Percentiles rank a stretch among this genome's conserved stretches.
These are phyloP conservation scores for Neofusicoccum umdonicola DNA, from an alignment of 2,329 filamentous ascomycete genomes.

Conservation along the genomic window DNA sequence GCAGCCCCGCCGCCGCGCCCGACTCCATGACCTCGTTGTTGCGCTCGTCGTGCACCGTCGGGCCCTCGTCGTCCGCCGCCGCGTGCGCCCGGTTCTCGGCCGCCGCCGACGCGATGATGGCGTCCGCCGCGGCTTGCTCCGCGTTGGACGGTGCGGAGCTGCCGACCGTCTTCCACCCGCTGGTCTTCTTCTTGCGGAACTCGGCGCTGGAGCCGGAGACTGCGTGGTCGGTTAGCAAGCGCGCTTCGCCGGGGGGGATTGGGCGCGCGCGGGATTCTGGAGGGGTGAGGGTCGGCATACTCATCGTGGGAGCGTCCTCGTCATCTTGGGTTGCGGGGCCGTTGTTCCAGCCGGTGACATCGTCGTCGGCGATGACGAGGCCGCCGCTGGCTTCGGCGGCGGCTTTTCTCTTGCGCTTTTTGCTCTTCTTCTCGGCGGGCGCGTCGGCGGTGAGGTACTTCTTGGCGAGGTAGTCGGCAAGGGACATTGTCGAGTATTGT, in stretches of 20 bases:
- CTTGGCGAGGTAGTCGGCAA: constrained; percentile 84
- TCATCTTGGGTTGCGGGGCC: constrained; percentile 55
- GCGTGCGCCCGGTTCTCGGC: constrained; percentile 60
- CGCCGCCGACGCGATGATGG: constrained; percentile 71
- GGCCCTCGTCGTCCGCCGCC: constrained; percentile 45
- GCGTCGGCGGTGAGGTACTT: constrained; percentile 77
- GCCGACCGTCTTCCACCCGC: constrained; percentile 69
- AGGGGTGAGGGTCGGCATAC: too few species aligned
- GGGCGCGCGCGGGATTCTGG: constrained; percentile 27
- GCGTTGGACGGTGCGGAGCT: constrained; percentile 48
- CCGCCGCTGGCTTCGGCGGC: constrained; percentile 32
- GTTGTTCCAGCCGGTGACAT: constrained; percentile 52
- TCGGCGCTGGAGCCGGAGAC: constrained; percentile 39
- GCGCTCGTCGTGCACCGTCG: constrained; percentile 43
- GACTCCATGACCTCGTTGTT: constrained; percentile 72
- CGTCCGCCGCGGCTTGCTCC: constrained; percentile 69
- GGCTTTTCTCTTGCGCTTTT: constrained; percentile 52
- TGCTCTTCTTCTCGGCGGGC: constrained; percentile 45
- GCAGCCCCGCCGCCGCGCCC: constrained; percentile 82
- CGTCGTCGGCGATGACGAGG: constrained; percentile 52
- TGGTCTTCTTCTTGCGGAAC: constrained; percentile 68
- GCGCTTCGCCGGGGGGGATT: constrained; percentile 31
- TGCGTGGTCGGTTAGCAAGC: constrained; percentile 17
- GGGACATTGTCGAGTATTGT: constrained; percentile 48
- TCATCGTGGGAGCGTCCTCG: constrained; percentile 51